Conservation (phyloP, 225 moss, liverwort and hornwort genomes). For the Pseudisothecium myosuroides region DNA sequence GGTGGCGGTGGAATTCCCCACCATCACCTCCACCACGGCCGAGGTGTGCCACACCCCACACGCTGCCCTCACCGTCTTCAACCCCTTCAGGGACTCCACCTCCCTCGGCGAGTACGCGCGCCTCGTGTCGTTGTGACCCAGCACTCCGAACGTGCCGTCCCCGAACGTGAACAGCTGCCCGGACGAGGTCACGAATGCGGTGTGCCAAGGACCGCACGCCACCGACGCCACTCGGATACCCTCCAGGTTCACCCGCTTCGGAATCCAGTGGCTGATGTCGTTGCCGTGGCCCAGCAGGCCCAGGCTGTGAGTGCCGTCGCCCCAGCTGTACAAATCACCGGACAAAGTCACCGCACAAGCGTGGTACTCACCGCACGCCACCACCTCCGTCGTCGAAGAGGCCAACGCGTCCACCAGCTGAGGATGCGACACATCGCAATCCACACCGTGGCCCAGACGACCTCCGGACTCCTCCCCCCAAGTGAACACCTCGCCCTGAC, state of each 20-base stretch:
- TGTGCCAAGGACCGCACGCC: slow-evolving; percentile 99
- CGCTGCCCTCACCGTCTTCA: slow-evolving; percentile 90
- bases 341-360: slow-evolving; percentile 83
- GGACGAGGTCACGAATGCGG: slow-evolving; percentile 80
- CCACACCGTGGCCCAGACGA: slow-evolving; percentile 89
- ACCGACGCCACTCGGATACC: slow-evolving; percentile 80
- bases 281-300: slow-evolving; percentile 98
- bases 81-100: slow-evolving; percentile 91
- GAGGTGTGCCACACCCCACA: slow-evolving; percentile 99
- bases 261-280: slow-evolving; percentile 98
- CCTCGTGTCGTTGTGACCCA: slow-evolving; percentile 88
- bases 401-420: slow-evolving; percentile 89
- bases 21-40: slow-evolving; percentile 99
- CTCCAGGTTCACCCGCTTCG: slow-evolving; percentile 88
- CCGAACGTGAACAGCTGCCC: slow-evolving; percentile 98
- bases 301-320: slow-evolving; percentile 94
- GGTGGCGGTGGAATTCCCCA: slow-evolving; percentile 70
- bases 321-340: slow-evolving; percentile 97
- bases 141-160: slow-evolving; percentile 95
- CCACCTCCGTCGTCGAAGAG: slow-evolving; percentile 75
- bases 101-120: slow-evolving; percentile 76
- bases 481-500: slow-evolving; percentile 87
- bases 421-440: slow-evolving; percentile 83
- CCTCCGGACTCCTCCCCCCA: slow-evolving; percentile 99
- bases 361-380: slow-evolving; percentile 93